Evolutionary conservation across 2,329 filamentous ascomycete species (phyloP).

Genomic region (Ampelomyces quisqualis): DNA sequence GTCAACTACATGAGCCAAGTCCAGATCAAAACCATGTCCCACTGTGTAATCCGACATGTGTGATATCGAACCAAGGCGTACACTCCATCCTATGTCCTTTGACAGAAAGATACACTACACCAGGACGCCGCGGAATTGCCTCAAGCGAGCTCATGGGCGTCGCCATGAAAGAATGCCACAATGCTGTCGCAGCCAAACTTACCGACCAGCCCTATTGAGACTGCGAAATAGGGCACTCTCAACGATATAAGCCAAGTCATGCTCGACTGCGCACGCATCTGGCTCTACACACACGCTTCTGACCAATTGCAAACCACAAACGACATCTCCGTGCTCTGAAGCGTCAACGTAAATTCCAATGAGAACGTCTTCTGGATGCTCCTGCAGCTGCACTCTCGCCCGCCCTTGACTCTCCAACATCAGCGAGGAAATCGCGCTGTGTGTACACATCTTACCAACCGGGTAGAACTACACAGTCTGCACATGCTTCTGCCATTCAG

Average conservation of each 20-base stretch:
- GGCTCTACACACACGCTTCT: constrained; percentile 10
- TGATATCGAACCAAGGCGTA: constrained; percentile 13
- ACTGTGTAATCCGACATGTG: constrained; percentile 13
- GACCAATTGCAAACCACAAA: constrained; percentile 12
- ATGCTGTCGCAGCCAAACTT: constrained; percentile 13
- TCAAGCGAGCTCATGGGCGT: constrained; percentile 7
- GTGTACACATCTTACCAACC: constrained; percentile 37
- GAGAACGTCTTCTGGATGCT: constrained; percentile 51
- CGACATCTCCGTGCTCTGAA: constrained; percentile 15
- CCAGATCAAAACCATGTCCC: constrained; percentile 16
- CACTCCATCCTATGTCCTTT: constrained; percentile 11
- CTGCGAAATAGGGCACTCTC: constrained; percentile 8
- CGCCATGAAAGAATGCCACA: constrained; percentile 16
- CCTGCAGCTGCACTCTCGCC: constrained; percentile 49
- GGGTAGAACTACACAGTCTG: constrained; percentile 3
- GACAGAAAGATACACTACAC: constrained; percentile 7
- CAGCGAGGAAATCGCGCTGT: constrained; percentile 49
- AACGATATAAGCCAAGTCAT: constrained; percentile 14
- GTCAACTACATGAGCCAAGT: constrained; percentile 18
- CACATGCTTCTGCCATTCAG: neutral
- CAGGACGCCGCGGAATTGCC: constrained; percentile 7
- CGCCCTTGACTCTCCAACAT: constrained; percentile 46
- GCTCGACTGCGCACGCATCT: constrained; percentile 13
- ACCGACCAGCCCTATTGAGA: constrained; percentile 4
- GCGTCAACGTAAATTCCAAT: constrained; percentile 17